Conservation (phyloP, 805 yeast genomes). For the Schizosaccharomyces japonicus region DNA sequence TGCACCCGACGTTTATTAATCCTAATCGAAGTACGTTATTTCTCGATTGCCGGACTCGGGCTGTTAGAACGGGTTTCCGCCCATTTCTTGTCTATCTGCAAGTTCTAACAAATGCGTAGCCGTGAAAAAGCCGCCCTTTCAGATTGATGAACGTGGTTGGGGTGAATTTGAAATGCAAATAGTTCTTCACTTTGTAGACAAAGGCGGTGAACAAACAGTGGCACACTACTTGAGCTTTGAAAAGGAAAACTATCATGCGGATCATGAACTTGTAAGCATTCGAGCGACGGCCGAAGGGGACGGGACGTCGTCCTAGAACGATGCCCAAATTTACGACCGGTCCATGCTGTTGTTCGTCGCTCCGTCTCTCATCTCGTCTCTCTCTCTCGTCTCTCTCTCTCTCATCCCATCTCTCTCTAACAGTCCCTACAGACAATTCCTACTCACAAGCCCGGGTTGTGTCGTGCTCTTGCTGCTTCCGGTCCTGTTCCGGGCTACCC, state of each 20-base stretch:
- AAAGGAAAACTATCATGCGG: constrained; percentile 50
- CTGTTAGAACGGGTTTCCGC: not conserved
- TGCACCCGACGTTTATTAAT: constrained; percentile 85
- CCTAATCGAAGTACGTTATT: constrained; percentile 34
- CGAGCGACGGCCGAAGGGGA: too few species aligned
- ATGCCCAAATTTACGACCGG: too few species aligned
- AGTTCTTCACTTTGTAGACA: constrained; percentile 51
- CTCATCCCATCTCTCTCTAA: not conserved
- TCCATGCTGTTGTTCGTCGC: too few species aligned
- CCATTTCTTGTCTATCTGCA: not conserved
- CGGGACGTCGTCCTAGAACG: too few species aligned
- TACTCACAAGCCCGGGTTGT: constrained; percentile 44
- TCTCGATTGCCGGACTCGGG: not conserved
- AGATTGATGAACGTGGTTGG: constrained; percentile 87
- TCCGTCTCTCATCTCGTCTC: not conserved
- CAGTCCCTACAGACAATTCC: constrained; percentile 33
- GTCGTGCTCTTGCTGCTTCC: constrained; percentile 48
- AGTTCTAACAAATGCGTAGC: too few species aligned
- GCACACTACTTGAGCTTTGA: constrained; percentile 75
- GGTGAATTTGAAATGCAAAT: constrained; percentile 87
- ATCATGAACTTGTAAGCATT: constrained; percentile 31
- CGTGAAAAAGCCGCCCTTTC: constrained; percentile 62
- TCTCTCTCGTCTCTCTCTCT: not conserved
- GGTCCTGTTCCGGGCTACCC: constrained; percentile 49
- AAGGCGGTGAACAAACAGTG: constrained; percentile 67